These are phyloP conservation scores for Cutaneotrichosporon arboriforme DNA, from an alignment of 1,284 basidiomycete genomes.

Conservation along the genomic window DNA sequence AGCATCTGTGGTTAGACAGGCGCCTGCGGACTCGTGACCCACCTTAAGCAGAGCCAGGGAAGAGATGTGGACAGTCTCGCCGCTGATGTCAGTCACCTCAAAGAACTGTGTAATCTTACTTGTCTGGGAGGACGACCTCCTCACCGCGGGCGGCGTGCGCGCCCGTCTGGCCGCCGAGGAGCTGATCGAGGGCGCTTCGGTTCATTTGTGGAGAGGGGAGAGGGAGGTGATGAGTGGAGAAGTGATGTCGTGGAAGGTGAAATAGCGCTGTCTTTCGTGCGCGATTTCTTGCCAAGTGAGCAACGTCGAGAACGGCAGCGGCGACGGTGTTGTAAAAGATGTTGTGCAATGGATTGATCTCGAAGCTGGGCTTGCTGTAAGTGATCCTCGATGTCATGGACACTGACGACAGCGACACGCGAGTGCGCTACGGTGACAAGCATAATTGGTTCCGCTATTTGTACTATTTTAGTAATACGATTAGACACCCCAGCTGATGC, in stretches of 20 bases:
- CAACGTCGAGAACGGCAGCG: not conserved
- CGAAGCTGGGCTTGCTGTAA: not conserved
- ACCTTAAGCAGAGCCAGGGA: constrained; percentile 90
- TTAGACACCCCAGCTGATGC: not conserved
- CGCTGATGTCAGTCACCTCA: constrained; percentile 52
- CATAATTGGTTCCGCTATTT: not conserved
- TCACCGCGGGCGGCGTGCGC: constrained; percentile 17
- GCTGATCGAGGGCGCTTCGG: constrained; percentile 4
- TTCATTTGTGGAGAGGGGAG: constrained; percentile 1
- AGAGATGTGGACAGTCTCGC: constrained; percentile 86
- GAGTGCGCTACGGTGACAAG: not conserved
- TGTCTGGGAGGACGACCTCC: constrained; percentile 46
- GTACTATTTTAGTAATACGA: too few relatives aligned
- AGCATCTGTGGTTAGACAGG: constrained; percentile 68
- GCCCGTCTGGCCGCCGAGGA: constrained; percentile 10
- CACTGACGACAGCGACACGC: constrained; percentile 11
- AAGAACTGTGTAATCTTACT: constrained; percentile 34
- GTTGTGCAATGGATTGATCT: not conserved
- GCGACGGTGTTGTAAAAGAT: not conserved
- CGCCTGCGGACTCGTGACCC: not conserved
- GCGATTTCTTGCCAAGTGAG: not conserved
- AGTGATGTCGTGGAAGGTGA: not conserved
- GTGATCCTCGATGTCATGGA: not conserved
- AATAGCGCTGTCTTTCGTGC: not conserved
- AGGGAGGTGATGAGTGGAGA: not conserved